Base-by-base conservation (phyloP, 441 rosid species). In the Breynia disticha region DNA sequence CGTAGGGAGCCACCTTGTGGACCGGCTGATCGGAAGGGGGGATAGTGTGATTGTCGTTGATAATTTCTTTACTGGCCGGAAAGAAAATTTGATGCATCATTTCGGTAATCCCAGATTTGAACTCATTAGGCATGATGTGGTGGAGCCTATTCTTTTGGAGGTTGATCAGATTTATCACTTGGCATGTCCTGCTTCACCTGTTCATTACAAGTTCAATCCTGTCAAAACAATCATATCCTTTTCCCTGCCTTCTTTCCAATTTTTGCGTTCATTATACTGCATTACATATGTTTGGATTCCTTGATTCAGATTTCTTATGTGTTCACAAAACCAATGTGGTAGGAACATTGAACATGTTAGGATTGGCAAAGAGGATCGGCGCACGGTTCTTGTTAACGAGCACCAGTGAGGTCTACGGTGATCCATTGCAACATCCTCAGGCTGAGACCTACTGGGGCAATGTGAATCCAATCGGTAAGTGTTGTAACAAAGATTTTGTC, bases 151-250 rank as follows among this genome's bases (percentile, higher is more conserved):
- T 24, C 74, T 89, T 47, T 75, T 89, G 13, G 97, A 89, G 68
- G 97, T 89, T 32, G 97, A 89, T 62, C 97, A 89, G 86, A 89
- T 89, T 83, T 89, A 89, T 67, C 97, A 89, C 60, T 74, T 89
- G 48, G 97, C 97, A 9, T 89, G 97, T 54, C 97, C 97, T 3
- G 97, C 95, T 6, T 89, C 97, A 21, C 95, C 95, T 48, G 95
- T 86, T 13, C 95, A 86, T 49, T 86, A 86, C 84, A 86, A 86
- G 60, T 86, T 80, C 79, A 86, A 86, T 58, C 95, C 95, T 16
- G 86, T 83, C 82, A 86, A 83, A 64, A 86, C 95, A 9, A 86
- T 86, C 73, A 81, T 81, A 79, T 81, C 91, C 91, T 80, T 76
- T 47, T 12, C 19, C 9, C 6, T 24, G 7, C 8, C 42, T 11